These are phyloP conservation scores for Dentipellis sp. DNA, from an alignment of 768 basidiomycete genomes.

Conservation along the genomic window DNA sequence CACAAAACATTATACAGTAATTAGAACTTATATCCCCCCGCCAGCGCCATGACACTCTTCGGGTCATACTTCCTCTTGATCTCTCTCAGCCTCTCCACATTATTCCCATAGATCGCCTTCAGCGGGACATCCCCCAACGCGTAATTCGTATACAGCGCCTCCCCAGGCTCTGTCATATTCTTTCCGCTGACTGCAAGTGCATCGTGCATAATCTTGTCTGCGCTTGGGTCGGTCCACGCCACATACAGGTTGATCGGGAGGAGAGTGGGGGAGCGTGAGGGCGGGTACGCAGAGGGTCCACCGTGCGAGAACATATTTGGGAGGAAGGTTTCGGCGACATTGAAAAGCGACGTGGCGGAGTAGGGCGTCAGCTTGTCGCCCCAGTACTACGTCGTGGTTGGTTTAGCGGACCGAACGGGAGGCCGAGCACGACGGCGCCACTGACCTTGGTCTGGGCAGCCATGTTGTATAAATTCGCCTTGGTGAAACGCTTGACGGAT, in stretches of 20 bases:
- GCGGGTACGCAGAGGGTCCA: slow-evolving; percentile 10
- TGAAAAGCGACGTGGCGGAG: slow-evolving; percentile 31
- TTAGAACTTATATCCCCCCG: slow-evolving; percentile 50
- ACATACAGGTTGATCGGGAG: slow-evolving; percentile 19
- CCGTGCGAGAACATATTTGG: slow-evolving; percentile 7
- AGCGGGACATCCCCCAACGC: slow-evolving; percentile 44
- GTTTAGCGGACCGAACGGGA: not conserved
- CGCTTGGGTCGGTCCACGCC: slow-evolving; percentile 31
- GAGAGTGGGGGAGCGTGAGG: slow-evolving; percentile 7
- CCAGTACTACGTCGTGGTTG: slow-evolving; percentile 30
- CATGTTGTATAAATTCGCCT: slow-evolving; percentile 27
- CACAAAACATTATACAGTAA: no score
- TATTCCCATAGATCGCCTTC: slow-evolving; percentile 39
- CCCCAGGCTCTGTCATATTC: slow-evolving; percentile 28
- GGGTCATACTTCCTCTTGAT: slow-evolving; percentile 46
- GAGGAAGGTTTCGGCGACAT: slow-evolving; percentile 19
- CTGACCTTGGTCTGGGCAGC: slow-evolving; percentile 34
- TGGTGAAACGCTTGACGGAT: not conserved
- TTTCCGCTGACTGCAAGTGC: slow-evolving; percentile 35
- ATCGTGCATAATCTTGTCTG: slow-evolving; percentile 31
- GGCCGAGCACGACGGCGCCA: not conserved
- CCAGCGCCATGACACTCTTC: slow-evolving; percentile 49
- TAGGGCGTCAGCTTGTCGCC: slow-evolving; percentile 26
- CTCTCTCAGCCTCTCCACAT: slow-evolving; percentile 29
- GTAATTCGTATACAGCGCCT: slow-evolving; percentile 50